phyloP scores from a whole-genome alignment of 2,329 filamentous ascomycete species.

The Corynespora cassiicola region DNA sequence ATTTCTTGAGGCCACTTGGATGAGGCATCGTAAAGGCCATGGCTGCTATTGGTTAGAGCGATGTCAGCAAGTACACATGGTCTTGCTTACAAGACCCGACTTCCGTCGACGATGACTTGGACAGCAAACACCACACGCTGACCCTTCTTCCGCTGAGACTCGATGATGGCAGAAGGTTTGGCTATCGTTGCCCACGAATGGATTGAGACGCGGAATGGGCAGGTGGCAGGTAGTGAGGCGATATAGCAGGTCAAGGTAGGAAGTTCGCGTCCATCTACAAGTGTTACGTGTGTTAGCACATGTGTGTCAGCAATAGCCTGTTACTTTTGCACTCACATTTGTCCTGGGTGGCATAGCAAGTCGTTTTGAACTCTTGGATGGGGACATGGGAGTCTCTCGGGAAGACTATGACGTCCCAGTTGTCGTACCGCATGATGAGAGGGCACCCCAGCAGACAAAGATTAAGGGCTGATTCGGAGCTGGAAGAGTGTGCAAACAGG shows the following conservation, averaged over 20 bases:
- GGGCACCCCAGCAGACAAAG: too few relatives aligned
- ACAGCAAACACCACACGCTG: constrained; percentile 35
- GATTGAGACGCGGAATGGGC: constrained; percentile 43
- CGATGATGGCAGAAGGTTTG: constrained; percentile 34
- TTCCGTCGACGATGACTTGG: constrained; percentile 37
- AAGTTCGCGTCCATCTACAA: constrained; percentile 33
- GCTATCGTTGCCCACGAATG: constrained; percentile 38
- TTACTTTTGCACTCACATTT: constrained; percentile 26
- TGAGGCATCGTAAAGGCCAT: constrained; percentile 30
- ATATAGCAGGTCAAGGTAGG: constrained; percentile 41
- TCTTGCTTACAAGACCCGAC: constrained; percentile 35
- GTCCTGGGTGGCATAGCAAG: constrained; percentile 71
- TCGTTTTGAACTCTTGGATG: constrained; percentile 81
- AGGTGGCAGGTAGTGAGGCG: constrained; percentile 26
- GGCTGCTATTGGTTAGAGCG: constrained; percentile 33
- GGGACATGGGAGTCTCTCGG: constrained; percentile 70
- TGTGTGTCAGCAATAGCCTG: not conserved
- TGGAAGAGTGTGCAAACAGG: too few relatives aligned
- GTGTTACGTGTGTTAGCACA: too few relatives aligned
- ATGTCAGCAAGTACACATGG: too few relatives aligned
- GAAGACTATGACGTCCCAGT: constrained; percentile 87
- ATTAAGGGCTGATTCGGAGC: too few relatives aligned
- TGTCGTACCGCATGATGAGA: constrained; percentile 86
- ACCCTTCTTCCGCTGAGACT: constrained; percentile 26
- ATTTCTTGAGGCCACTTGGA: constrained; percentile 42